Base-by-base conservation (phyloP, 108 stramenopile genomes). In the Nannochloropsis oceanica region DNA sequence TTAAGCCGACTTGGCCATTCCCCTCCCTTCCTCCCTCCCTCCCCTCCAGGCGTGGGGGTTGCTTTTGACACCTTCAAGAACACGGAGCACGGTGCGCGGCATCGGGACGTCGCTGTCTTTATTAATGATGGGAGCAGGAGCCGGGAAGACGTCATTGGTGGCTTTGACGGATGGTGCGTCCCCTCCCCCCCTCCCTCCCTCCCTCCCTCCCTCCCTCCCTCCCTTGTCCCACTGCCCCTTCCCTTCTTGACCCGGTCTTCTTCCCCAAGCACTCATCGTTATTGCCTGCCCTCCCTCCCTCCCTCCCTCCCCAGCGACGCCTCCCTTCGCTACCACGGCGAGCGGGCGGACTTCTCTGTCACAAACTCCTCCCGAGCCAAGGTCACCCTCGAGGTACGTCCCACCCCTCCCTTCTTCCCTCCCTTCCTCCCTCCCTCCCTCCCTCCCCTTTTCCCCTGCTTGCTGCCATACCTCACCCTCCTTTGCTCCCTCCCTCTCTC, bases 41-140 rank as follows among this genome's bases (percentile, higher is more conserved):
- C 59, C n/a, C 59, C 18, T 73, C 59, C n/a, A 27, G 92, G 92
- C 9, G n/a, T 92, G 18, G 91, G 89, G 12, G 44, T 92, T 22
- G 26, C 91, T 27, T 89, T 91, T 25, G 92, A 92, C 86, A 92
- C 92, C 25, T 92, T 92, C 79, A 43, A 50, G 27, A 92, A 92
- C 89, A 86, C 80, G 8, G 92, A 92, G 85, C 42, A 44, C 26
- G 80, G 79, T 14, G 22, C 14, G n/a, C 1, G 24, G 10, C 92
- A 92, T 83, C 82, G 88, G 81, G 92, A 92, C 27, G 84, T 92
- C 22, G 81, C 92, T 14, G 20, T 92, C 14, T 22, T 92, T 22
- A 20, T 83, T 12, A 90, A 86, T 80, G 83, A 90, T 13, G 91
- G 92, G 27, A 20, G 11, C 25, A 44, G 84, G 14, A 87, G 81